Conservation (phyloP, 2,329 filamentous ascomycete genomes). For the Amauroascus verrucosus region DNA sequence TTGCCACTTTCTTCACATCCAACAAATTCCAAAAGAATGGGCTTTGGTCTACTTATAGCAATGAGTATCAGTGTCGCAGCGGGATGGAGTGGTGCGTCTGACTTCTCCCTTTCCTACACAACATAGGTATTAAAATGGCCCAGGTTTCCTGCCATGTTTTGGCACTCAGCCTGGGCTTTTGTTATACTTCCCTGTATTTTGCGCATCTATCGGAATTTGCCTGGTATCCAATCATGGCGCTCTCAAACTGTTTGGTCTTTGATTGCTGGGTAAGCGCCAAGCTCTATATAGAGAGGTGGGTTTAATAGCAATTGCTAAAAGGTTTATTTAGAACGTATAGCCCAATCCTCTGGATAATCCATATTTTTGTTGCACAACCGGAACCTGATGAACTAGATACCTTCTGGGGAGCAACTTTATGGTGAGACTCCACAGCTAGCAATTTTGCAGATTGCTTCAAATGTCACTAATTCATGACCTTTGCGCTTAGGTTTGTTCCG, state of each 20-base stretch:
- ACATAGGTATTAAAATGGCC: not conserved
- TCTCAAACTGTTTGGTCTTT: conserved; percentile 45
- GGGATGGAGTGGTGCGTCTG: conserved; percentile 51
- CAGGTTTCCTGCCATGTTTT: conserved; percentile 53
- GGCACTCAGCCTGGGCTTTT: conserved; percentile 57
- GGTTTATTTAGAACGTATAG: not conserved
- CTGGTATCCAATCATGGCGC: conserved; percentile 54
- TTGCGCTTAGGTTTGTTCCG: conserved; percentile 34
- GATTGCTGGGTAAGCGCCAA: conserved; percentile 28
- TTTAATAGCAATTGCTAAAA: not conserved
- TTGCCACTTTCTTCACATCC: conserved; percentile 50
- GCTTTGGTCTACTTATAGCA: conserved; percentile 40
- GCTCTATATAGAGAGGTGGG: conserved; percentile 20
- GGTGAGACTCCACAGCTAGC: conserved; percentile 1
- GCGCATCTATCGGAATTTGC: conserved; percentile 47
- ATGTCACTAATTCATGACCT: not conserved
- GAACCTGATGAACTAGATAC: not conserved
- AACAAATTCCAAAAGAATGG: conserved; percentile 52
- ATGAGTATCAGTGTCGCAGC: conserved; percentile 35
- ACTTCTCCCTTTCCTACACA: not conserved
- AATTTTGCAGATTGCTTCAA: not conserved
- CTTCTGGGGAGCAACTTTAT: conserved; percentile 11
- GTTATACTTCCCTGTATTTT: conserved; percentile 51
- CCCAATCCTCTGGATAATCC: conserved; percentile 1
- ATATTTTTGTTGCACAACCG: not conserved